A percentile compares a stretch with the other conserved stretches of the same genome.
These are phyloP conservation scores for Sarocladium strictum DNA, from an alignment of 2,329 filamentous ascomycete species.

Conservation along the genomic window DNA sequence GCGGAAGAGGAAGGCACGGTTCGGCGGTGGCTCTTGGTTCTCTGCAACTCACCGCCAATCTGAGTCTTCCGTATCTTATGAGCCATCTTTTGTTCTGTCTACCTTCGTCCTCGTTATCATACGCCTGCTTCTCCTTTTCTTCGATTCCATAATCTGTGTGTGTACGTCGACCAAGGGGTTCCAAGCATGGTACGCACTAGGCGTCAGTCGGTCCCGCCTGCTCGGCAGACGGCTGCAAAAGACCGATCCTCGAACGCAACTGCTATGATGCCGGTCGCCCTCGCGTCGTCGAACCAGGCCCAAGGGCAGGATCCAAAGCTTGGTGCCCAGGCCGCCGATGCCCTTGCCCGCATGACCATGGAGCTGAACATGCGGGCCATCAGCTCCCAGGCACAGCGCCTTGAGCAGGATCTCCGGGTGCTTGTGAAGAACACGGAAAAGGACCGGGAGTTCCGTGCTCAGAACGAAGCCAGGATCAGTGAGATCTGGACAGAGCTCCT, in stretches of 20 bases:
- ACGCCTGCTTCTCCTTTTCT: too few relatives aligned
- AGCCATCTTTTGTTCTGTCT: too few relatives aligned
- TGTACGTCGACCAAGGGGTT: too few relatives aligned
- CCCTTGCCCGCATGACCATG: constrained; percentile 30
- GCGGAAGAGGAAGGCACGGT: background rate
- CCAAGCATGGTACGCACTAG: constrained; percentile 2
- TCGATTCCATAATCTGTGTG: too few relatives aligned
- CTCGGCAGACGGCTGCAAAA: background rate
- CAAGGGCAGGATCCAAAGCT: constrained; percentile 12
- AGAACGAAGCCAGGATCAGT: constrained; percentile 23
- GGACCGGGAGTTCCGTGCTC: constrained; percentile 22
- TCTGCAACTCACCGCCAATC: too few relatives aligned
- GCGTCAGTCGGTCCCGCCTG: constrained; percentile 3
- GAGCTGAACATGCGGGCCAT: constrained; percentile 29
- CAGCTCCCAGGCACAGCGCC: constrained; percentile 19
- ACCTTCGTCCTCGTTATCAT: too few relatives aligned
- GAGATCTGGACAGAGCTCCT: constrained; percentile 25
- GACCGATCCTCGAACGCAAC: constrained; percentile 3
- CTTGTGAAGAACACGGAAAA: constrained; percentile 20
- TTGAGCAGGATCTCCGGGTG: constrained; percentile 23
- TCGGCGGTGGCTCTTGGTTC: too few relatives aligned
- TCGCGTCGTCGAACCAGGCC: background rate
- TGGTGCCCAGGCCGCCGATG: constrained; percentile 23
- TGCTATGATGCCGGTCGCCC: background rate
- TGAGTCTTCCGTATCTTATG: too few relatives aligned